Evolutionary conservation across 345 rosid species (phyloP).

Genomic region (Brassica juncea): DNA sequence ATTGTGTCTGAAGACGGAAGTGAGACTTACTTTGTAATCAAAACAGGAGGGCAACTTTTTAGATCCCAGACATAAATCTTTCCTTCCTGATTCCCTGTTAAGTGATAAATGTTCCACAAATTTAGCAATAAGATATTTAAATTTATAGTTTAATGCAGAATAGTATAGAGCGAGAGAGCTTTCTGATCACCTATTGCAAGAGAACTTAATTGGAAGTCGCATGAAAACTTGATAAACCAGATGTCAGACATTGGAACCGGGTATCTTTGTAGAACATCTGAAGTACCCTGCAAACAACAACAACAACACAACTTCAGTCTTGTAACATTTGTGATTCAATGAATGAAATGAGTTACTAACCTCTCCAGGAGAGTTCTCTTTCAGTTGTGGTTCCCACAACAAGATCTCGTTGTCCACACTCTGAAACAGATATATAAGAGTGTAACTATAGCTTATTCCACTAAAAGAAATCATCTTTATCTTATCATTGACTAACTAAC

Average conservation of each 20-base stretch:
- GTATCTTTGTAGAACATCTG: constrained; percentile 86
- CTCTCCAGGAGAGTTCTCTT: constrained; percentile 99
- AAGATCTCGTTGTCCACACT: constrained; percentile 97
- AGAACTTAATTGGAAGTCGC: constrained; percentile 73
- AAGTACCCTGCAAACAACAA: constrained; percentile 57
- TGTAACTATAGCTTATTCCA: constrained; percentile 14
- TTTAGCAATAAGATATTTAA: neutral
- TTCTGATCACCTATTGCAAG: constrained; percentile 73
- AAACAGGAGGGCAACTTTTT: constrained; percentile 92
- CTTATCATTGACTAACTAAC: constrained; percentile 39
- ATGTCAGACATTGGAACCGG: constrained; percentile 95
- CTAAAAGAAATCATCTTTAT: constrained; percentile 3
- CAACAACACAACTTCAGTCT: neutral
- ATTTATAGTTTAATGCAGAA: neutral
- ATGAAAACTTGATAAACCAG: constrained; percentile 98
- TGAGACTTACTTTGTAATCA: constrained; percentile 63
- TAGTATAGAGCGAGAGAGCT: neutral
- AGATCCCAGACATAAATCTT: constrained; percentile 95
- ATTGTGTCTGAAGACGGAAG: neutral
- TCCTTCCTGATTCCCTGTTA: constrained; percentile 91
- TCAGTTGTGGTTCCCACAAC: constrained; percentile 95
- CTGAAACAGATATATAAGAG: constrained; percentile 44
- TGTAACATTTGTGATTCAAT: neutral
- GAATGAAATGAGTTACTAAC: constrained; percentile 43
- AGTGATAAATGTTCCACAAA: neutral